Evolutionary conservation across 129 eudicot species (phyloP).

Genomic region (carrot (Daucus carota)): DH1_v3.0 NC_030384.2:26568501-26569000

Average conservation of each 20-base stretch:
- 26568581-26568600: neutral
- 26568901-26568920: constrained; percentile 13
- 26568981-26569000: constrained; percentile 38
- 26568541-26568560: neutral
- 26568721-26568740: neutral
- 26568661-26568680: neutral
- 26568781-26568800: constrained; percentile 94
- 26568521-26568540: neutral
- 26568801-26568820: constrained; percentile 85
- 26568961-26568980: constrained; percentile 69
- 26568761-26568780: constrained; percentile 9
- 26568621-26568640: neutral
- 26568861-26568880: constrained; percentile 5
- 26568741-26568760: neutral
- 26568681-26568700: neutral
- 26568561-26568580: neutral
- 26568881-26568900: constrained; percentile 3
- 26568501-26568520: no score
- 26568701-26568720: neutral
- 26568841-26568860: constrained; percentile 58
- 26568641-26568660: neutral
- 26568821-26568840: constrained; percentile 84
- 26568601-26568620: no score
- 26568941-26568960: constrained; percentile 82
- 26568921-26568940: constrained; percentile 80